Conservation (phyloP, 495 filamentous ascomycete species). For the Penicilliopsis zonata region DNA sequence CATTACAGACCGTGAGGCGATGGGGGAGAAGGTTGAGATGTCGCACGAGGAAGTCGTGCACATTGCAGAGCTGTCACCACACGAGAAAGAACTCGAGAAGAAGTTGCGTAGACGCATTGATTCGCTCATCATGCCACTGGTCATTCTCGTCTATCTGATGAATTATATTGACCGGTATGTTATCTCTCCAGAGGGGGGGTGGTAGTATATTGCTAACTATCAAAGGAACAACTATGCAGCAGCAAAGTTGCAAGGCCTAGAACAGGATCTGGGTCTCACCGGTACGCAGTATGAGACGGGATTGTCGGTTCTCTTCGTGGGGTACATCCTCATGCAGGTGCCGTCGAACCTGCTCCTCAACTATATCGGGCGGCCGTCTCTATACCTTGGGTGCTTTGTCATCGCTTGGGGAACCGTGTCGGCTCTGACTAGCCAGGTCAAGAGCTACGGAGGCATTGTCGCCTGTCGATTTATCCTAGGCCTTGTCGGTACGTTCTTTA, state of each 20-base stretch:
- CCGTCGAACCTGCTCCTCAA: slow-evolving; percentile 51
- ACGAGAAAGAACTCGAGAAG: slow-evolving; percentile 34
- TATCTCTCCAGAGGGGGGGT: neutral
- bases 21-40: slow-evolving; percentile 26
- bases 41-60: slow-evolving; percentile 32
- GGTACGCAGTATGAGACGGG: slow-evolving; percentile 33
- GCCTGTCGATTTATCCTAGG: slow-evolving; percentile 42
- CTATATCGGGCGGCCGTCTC: slow-evolving; percentile 37
- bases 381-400: slow-evolving; percentile 38
- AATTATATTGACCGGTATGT: slow-evolving; percentile 43
- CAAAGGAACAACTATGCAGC: slow-evolving; percentile 42
- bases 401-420: slow-evolving; percentile 42
- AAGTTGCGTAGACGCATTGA: slow-evolving; percentile 38
- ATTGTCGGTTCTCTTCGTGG: slow-evolving; percentile 41
- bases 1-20: slow-evolving; percentile 26
- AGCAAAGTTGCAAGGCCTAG: slow-evolving; percentile 42
- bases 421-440: slow-evolving; percentile 37
- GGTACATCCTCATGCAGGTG: slow-evolving; percentile 42
- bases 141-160: slow-evolving; percentile 44
- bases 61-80: slow-evolving; percentile 25
- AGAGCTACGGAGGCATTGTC: slow-evolving; percentile 39
- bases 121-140: slow-evolving; percentile 39
- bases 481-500: slow-evolving; percentile 20
- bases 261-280: slow-evolving; percentile 28
- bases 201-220: slow-evolving; percentile 4